Evolutionary conservation across 345 rosid genomes (phyloP), one percentile per base, ranked within the genome.

Genomic region (Noccaea bulbosa): DNA sequence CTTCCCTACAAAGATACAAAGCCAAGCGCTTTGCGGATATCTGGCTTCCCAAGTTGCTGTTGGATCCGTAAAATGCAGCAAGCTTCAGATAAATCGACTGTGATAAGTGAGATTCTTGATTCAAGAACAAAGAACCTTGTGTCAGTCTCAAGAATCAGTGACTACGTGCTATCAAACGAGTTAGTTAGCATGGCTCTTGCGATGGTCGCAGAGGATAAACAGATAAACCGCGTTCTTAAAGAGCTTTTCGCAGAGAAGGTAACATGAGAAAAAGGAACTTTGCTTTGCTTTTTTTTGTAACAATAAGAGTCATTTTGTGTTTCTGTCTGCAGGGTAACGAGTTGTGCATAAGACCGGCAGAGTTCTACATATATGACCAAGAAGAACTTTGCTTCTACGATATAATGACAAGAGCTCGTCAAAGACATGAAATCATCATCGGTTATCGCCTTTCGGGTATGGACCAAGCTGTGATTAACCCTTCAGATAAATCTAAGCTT

Each of bases 51-150:
- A 32, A 91, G 85, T 68, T 84, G 88, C 75, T 87, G 95, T 56
- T 92, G 96, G 96, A 92, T 92, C 65, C 88, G 84, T 70, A 89
- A 92, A 77, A 88, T 92, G 97, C 98, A 90, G 75, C 90, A 90
- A 74, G 97, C 98, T 62, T 92, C 96, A 10, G 86, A 88, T 71
- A 90, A 77, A 64, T 88, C 96, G 2, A 92, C 90, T 54, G 86
- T 92, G 67, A 87, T 92, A 51, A 88, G 97, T 79, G 97, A 92
- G 74, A 92, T 88, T 73, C 80, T 92, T 69, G 98, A 92, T 74
- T 93, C 97, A 62, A 90, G 97, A 84, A 93, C 98, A 57, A 87
- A 93, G 79, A 93, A 90, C 78, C 83, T 90, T 72, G 97, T 90
- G 30, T 88, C 97, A 7, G 97, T 93, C 16, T 93, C 96, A 39